Conservation (phyloP, 352 stramenopile genomes). For the Pelagophyceae sp. region DNA sequence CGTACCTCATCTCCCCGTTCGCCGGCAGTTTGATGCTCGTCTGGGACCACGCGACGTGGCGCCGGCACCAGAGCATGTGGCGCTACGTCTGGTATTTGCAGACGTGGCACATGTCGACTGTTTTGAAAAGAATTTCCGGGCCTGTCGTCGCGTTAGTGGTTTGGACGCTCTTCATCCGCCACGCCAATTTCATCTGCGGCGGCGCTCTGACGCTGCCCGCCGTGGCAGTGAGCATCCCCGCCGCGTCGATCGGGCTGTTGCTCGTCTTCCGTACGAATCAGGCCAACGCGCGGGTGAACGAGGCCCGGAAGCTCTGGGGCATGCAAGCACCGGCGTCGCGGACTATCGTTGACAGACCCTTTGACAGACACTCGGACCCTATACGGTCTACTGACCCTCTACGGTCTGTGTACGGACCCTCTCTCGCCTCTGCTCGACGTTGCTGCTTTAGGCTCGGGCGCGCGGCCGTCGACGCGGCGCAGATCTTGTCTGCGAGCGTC, state of each 20-base stretch:
- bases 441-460: background rate
- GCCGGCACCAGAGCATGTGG: background rate
- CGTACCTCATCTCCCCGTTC: too few relatives aligned
- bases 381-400: too few relatives aligned
- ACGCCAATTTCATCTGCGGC: background rate
- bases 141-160: background rate
- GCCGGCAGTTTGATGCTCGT: background rate
- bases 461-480: background rate
- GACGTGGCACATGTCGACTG: background rate
- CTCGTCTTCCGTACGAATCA: slow-evolving; percentile 12
- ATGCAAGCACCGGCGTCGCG: background rate
- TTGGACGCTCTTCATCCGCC: background rate
- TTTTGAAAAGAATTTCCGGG: background rate
- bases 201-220: background rate
- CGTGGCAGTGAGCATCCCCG: background rate
- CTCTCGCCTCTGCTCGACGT: background rate
- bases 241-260: slow-evolving; percentile 1
- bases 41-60: background rate
- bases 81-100: background rate
- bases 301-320: background rate
- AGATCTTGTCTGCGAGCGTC: background rate
- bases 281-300: background rate
- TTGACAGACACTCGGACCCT: too few relatives aligned
- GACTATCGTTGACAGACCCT: too few relatives aligned
- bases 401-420: background rate